Evolutionary conservation across 2,329 filamentous ascomycete genomes (phyloP).

Genomic region (Capronia epimyces): DNA sequence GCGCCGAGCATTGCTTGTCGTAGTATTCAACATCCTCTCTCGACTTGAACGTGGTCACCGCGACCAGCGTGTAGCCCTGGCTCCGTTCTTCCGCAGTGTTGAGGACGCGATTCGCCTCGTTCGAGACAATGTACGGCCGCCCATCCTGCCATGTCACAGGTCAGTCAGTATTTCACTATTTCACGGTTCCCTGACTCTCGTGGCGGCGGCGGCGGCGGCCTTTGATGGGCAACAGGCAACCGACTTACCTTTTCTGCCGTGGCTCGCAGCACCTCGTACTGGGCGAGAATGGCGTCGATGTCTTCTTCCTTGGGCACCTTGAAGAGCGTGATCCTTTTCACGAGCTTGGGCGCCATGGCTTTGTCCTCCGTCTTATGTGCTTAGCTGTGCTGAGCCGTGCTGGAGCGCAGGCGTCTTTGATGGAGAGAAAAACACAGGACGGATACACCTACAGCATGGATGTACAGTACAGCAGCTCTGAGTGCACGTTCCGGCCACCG

Average conservation of each 20-base stretch:
- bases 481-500: too few relatives aligned
- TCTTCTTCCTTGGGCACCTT: conserved; percentile 47
- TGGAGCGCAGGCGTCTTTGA: too few relatives aligned
- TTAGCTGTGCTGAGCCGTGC: too few relatives aligned
- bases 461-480: too few relatives aligned
- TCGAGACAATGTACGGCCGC: conserved; percentile 62
- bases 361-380: too few relatives aligned
- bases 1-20: conserved; percentile 55
- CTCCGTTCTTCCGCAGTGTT: conserved; percentile 50
- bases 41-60: conserved; percentile 58
- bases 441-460: too few relatives aligned
- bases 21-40: conserved; percentile 67
- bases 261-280: conserved; percentile 41
- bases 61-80: conserved; percentile 61
- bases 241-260: conserved; percentile 42
- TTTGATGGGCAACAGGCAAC: too few relatives aligned
- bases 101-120: conserved; percentile 51
- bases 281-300: conserved; percentile 40
- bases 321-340: conserved; percentile 51
- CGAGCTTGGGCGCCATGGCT: conserved; percentile 36
- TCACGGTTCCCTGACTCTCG: background rate
- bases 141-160: too few relatives aligned
- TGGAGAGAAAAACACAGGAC: too few relatives aligned
- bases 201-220: too few relatives aligned
- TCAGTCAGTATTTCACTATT: background rate